Evolutionary conservation across 2,329 filamentous ascomycete genomes (phyloP).

Genomic region (Cylindrodendrum hubeiense): DNA sequence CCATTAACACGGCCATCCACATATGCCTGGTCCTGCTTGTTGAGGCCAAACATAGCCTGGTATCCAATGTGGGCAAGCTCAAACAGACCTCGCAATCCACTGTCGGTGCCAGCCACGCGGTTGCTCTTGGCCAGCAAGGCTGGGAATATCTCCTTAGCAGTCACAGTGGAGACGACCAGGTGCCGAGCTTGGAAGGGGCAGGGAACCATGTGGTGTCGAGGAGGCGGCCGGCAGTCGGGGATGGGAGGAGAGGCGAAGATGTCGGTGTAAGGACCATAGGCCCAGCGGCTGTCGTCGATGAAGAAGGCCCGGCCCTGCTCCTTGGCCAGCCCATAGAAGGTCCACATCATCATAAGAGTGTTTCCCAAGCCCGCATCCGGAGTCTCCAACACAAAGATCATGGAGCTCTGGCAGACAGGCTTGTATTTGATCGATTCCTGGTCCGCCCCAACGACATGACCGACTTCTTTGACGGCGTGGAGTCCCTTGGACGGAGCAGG

Average conservation of each 20-base stretch:
- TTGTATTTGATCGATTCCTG: slow-evolving; percentile 58
- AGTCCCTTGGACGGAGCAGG: slow-evolving; percentile 54
- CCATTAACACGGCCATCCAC: slow-evolving; percentile 69
- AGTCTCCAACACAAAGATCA: slow-evolving; percentile 83
- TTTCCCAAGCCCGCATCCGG: slow-evolving; percentile 82
- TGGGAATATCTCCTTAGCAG: slow-evolving; percentile 74
- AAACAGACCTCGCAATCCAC: slow-evolving; percentile 68
- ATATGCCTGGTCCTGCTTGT: slow-evolving; percentile 74
- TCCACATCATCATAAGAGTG: slow-evolving; percentile 84
- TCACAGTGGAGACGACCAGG: slow-evolving; percentile 79
- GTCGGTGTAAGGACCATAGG: slow-evolving; percentile 79
- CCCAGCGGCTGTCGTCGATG: slow-evolving; percentile 86
- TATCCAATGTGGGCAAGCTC: slow-evolving; percentile 77
- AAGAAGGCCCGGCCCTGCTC: slow-evolving; percentile 84
- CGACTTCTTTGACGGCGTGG: slow-evolving; percentile 53
- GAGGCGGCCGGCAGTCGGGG: slow-evolving; percentile 77
- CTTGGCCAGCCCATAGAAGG: slow-evolving; percentile 83
- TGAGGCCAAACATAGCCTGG: slow-evolving; percentile 79
- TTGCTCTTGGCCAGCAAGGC: slow-evolving; percentile 56
- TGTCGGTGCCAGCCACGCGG: slow-evolving; percentile 38
- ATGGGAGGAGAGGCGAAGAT: slow-evolving; percentile 78
- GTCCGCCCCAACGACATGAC: slow-evolving; percentile 62
- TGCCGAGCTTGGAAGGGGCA: slow-evolving; percentile 83
- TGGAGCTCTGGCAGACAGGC: slow-evolving; percentile 74
- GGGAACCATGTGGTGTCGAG: slow-evolving; percentile 80